Base-by-base conservation (phyloP, 208 protist species). In the Acanthamoeba castellanii region DNA sequence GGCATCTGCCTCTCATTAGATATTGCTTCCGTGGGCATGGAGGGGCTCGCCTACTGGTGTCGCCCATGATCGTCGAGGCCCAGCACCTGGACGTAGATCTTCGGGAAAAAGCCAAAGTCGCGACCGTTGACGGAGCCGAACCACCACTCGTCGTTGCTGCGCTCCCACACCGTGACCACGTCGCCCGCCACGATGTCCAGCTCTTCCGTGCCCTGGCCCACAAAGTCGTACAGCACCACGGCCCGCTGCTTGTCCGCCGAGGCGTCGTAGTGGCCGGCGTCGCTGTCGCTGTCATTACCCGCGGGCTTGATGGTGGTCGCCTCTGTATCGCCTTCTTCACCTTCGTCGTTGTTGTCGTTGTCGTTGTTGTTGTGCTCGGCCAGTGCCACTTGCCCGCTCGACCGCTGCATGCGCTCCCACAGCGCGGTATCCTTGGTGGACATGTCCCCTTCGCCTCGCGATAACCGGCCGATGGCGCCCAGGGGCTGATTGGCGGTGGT, bases 61-160 rank as follows among this genome's bases (percentile, higher is more conserved):
- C 6, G 14, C 8, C 50, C 7, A 9, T 55, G 50, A 6, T 50
- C 76, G 47, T 76, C 68, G 16, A 30, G 7, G 42, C 13, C 32
- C 14, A 85, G 42, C 8, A 37, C 52, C 42, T 70, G 85, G 2
- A 72, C 85, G 61, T 92, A 92, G 55, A 18, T 45, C 52, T 92
- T 66, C 18, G 85, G 85, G 85, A 92, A 92, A 32, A 92, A 92
- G 16, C 85, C 85, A 25, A 74, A 92, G 61, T 92, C 85, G 11
- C 85, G 52, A 0, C 85, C 85, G 61, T 92, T 92, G 61, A 70
- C 55, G 16, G 85, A 66, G 30, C 85, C 85, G 42, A 92, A 92
- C 85, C 85, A 92, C 85, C 85, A 92, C 32, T 92, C 85, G 25
- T 22, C 85, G 61, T 92, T 92, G 85, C 85, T 92, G 30, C 45